Evolutionary conservation across 2,329 filamentous ascomycete genomes (phyloP).

Genomic region (Tolypocladium album): DNA sequence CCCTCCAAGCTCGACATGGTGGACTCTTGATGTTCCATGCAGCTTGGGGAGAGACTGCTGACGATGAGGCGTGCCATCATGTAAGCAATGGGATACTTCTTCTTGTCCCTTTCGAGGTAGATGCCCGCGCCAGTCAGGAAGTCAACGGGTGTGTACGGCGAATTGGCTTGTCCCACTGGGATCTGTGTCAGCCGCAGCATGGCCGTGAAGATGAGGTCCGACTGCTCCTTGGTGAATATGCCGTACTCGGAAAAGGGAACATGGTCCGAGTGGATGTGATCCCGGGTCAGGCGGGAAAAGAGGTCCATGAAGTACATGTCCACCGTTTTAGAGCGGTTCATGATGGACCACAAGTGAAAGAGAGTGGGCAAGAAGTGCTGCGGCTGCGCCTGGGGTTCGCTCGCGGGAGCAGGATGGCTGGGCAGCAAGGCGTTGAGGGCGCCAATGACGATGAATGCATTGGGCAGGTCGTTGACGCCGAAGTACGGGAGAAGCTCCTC

Average conservation of each 20-base stretch:
- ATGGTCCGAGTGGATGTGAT: constrained; percentile 65
- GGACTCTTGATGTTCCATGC: constrained; percentile 66
- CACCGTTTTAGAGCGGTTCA: constrained; percentile 78
- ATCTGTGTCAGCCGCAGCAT: constrained; percentile 86
- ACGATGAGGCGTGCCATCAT: constrained; percentile 89
- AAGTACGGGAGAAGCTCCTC: constrained; percentile 79
- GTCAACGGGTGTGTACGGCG: constrained; percentile 81
- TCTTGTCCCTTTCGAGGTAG: constrained; percentile 83
- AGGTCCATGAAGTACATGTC: constrained; percentile 85
- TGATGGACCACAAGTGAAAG: constrained; percentile 92
- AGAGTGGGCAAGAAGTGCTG: constrained; percentile 85
- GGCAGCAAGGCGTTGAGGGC: constrained; percentile 81
- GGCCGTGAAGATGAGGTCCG: constrained; percentile 84
- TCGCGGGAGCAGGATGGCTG: constrained; percentile 64
- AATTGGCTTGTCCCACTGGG: constrained; percentile 89
- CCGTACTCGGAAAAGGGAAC: constrained; percentile 78
- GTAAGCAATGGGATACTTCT: constrained; percentile 86
- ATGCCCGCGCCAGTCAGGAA: constrained; percentile 72
- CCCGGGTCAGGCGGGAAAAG: constrained; percentile 75
- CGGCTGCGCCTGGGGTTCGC: constrained; percentile 67
- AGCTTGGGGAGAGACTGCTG: constrained; percentile 81
- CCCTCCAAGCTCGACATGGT: constrained; percentile 80
- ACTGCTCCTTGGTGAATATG: constrained; percentile 87
- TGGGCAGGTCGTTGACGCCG: constrained; percentile 84
- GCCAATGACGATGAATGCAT: constrained; percentile 86